Conservation (phyloP, 2,329 filamentous ascomycete species). For the Clonostachys chloroleuca region DNA sequence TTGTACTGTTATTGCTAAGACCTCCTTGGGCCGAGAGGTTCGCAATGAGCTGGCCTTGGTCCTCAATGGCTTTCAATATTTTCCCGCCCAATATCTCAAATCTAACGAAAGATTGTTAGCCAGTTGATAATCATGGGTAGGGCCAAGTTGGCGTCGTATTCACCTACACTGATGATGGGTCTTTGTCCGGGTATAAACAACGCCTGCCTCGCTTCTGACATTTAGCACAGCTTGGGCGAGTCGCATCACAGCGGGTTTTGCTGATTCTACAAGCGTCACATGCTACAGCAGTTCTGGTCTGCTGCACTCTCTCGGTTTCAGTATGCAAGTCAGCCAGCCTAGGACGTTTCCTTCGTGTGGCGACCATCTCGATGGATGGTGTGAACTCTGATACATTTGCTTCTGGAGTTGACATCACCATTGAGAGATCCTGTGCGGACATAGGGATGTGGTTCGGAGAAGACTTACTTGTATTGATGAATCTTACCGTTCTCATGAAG, state of each 20-base stretch:
- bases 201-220: slow-evolving; percentile 5
- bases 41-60: slow-evolving; percentile 4
- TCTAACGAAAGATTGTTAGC: neutral
- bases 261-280: slow-evolving; percentile 8
- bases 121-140: neutral
- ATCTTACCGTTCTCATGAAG: no score
- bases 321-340: no score
- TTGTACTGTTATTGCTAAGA: no score
- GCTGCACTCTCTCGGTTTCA: neutral
- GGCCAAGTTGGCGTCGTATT: neutral
- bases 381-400: no score
- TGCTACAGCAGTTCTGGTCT: slow-evolving; percentile 6
- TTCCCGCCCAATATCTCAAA: slow-evolving; percentile 7
- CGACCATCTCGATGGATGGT: no score
- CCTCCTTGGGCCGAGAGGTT: neutral
- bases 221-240: slow-evolving; percentile 5
- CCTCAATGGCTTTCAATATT: slow-evolving; percentile 7
- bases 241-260: slow-evolving; percentile 8
- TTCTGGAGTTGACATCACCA: no score
- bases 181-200: slow-evolving; percentile 8
- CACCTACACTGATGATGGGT: slow-evolving; percentile 7
- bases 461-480: no score
- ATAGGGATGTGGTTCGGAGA: no score
- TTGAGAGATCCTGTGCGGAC: no score
- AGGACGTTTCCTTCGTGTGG: no score